phyloP scores from a whole-genome alignment of 352 stramenopile species.

The Globisporangium sylvaticum region DNA sequence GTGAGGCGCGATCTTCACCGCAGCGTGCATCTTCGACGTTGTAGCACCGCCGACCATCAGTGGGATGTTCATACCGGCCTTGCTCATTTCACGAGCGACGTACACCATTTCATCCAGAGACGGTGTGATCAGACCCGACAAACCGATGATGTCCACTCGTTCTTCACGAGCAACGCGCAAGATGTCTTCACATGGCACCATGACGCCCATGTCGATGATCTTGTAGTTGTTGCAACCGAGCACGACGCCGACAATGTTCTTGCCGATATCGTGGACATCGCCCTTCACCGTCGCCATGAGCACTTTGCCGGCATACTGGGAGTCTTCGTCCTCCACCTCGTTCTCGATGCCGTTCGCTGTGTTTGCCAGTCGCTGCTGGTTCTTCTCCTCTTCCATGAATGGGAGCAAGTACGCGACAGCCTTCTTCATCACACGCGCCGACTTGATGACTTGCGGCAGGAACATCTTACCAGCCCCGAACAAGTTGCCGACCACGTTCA shows the following conservation, averaged over 20 bases:
- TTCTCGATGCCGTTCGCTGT: conserved; percentile 84
- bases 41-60: conserved; percentile 96
- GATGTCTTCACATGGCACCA: conserved; percentile 92
- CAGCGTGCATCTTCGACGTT: conserved; percentile 97
- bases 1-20: conserved; percentile 96
- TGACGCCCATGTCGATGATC: conserved; percentile 95
- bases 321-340: conserved; percentile 75
- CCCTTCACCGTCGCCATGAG: conserved; percentile 98
- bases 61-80: conserved; percentile 91
- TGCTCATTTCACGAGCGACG: conserved; percentile 94
- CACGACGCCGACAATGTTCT: conserved; percentile 98
- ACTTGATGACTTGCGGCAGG: conserved; percentile 98
- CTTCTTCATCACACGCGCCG: conserved; percentile 98
- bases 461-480: conserved; percentile 99
- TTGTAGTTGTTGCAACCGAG: conserved; percentile 99
- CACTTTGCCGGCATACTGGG: conserved; percentile 89
- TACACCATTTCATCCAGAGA: conserved; percentile 98
- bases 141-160: conserved; percentile 95
- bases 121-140: conserved; percentile 97
- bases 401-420: conserved; percentile 96
- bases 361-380: conserved; percentile 59
- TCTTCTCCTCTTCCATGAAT: conserved; percentile 98
- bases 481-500: conserved; percentile 97
- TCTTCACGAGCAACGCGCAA: conserved; percentile 54
- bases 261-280: conserved; percentile 98